Evolutionary conservation across 2,329 filamentous ascomycete species (phyloP).

Genomic region (Colletotrichum scovillei): DNA sequence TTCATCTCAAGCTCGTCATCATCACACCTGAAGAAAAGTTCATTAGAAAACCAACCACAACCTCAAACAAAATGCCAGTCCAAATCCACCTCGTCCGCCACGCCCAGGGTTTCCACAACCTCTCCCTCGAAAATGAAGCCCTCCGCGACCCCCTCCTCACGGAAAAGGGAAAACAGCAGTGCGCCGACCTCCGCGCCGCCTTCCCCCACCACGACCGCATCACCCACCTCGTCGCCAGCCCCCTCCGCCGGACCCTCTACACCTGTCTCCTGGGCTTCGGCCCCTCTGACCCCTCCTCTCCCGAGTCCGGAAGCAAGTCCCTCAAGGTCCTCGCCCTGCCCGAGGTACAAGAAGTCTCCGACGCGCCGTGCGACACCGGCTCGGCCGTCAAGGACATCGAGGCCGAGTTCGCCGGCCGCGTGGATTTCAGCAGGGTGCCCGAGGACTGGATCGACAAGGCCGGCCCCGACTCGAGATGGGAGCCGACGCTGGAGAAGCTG

Average conservation of each 20-base stretch:
- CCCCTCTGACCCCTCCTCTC: slow-evolving; percentile 48
- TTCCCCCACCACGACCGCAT: slow-evolving; percentile 76
- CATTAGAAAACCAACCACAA: not conserved
- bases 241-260: slow-evolving; percentile 83
- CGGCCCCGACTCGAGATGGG: slow-evolving; percentile 51
- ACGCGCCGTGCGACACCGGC: slow-evolving; percentile 82
- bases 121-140: slow-evolving; percentile 74
- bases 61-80: slow-evolving; percentile 54
- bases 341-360: slow-evolving; percentile 81
- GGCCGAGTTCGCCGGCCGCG: slow-evolving; percentile 69
- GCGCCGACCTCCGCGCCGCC: slow-evolving; percentile 65
- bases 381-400: slow-evolving; percentile 64
- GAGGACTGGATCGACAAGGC: slow-evolving; percentile 80
- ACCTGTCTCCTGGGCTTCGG: slow-evolving; percentile 80
- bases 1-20: not conserved
- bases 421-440: slow-evolving; percentile 72
- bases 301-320: too few relatives aligned
- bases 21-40: not conserved
- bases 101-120: slow-evolving; percentile 85
- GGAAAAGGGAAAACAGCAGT: slow-evolving; percentile 80
- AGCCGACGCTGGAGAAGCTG: slow-evolving; percentile 63
- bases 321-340: slow-evolving; percentile 73
- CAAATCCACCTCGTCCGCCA: slow-evolving; percentile 78
- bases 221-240: slow-evolving; percentile 80
- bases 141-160: slow-evolving; percentile 86